These are phyloP conservation scores for Cyberlindnera xishuangbannaensis DNA, from an alignment of 805 yeast species.

Conservation along the genomic window DNA sequence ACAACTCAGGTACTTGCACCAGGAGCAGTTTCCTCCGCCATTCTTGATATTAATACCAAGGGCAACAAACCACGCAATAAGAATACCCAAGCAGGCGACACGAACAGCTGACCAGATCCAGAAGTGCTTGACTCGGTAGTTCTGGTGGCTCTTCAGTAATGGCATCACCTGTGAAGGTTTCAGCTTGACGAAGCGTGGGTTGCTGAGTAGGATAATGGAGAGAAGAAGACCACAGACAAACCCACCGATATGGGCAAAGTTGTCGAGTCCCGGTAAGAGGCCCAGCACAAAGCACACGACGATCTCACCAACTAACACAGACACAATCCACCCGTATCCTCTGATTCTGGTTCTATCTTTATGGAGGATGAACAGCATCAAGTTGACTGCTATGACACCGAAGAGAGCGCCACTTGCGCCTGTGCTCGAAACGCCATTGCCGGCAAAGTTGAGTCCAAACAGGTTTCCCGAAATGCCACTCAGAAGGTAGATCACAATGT, in stretches of 20 bases:
- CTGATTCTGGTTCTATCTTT: slow-evolving; percentile 44
- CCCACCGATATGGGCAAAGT: slow-evolving; percentile 73
- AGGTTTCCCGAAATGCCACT: slow-evolving; percentile 64
- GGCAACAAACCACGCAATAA: slow-evolving; percentile 44
- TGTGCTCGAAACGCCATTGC: slow-evolving; percentile 57
- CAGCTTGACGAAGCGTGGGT: slow-evolving; percentile 42
- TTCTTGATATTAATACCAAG: slow-evolving; percentile 43
- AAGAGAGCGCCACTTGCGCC: slow-evolving; percentile 72
- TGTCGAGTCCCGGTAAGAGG: slow-evolving; percentile 66
- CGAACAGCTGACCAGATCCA: slow-evolving; percentile 50
- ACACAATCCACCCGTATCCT: slow-evolving; percentile 40
- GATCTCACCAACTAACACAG: slow-evolving; percentile 49
- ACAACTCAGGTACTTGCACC: slow-evolving; percentile 74
- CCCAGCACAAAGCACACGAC: slow-evolving; percentile 58
- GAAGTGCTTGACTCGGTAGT: slow-evolving; percentile 35
- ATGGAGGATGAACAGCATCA: slow-evolving; percentile 45
- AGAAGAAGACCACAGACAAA: slow-evolving; percentile 53
- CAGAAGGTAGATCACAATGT: slow-evolving; percentile 47
- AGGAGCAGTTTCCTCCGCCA: slow-evolving; percentile 49
- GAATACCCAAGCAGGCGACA: slow-evolving; percentile 36
- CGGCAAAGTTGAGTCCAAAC: slow-evolving; percentile 64
- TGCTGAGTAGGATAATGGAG: slow-evolving; percentile 45
- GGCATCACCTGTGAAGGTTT: slow-evolving; percentile 6
- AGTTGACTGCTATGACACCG: slow-evolving; percentile 60
- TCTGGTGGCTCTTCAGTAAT: slow-evolving; percentile 15